A percentile compares a stretch with the other conserved stretches of the same genome.
Evolutionary conservation across 2,329 filamentous ascomycete genomes (phyloP).

Genomic region (Moelleriella libera): DNA sequence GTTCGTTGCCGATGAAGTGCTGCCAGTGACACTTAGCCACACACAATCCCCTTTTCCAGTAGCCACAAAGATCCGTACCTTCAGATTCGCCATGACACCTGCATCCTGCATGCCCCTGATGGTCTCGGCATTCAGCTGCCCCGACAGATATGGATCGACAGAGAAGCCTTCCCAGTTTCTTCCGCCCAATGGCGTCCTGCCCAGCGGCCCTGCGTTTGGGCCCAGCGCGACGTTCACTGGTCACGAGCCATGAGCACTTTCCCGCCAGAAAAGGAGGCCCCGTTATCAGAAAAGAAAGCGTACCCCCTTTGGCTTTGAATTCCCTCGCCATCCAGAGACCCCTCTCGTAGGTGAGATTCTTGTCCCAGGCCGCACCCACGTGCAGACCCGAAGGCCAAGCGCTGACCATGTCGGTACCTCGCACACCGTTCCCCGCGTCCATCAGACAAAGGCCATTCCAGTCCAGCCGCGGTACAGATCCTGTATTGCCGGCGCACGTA

Average conservation of each 20-base stretch:
- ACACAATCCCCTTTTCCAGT: neutral
- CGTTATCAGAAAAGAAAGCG: constrained; percentile 12
- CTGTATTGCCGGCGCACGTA: constrained; percentile 32
- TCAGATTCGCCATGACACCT: constrained; percentile 67
- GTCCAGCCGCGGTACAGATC: constrained; percentile 26
- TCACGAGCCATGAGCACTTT: neutral
- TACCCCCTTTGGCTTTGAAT: constrained; percentile 41
- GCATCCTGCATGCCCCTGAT: constrained; percentile 64
- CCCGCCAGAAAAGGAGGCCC: neutral
- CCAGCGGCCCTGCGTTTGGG: constrained; percentile 56
- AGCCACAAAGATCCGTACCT: constrained; percentile 16
- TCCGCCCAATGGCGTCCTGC: constrained; percentile 55
- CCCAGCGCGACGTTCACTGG: constrained; percentile 55
- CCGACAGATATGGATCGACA: constrained; percentile 56
- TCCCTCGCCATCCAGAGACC: constrained; percentile 40
- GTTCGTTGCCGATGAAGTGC: constrained; percentile 49
- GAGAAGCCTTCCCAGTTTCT: constrained; percentile 68
- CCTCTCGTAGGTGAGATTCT: constrained; percentile 33
- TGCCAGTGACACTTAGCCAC: constrained; percentile 3
- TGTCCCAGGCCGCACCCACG: constrained; percentile 38
- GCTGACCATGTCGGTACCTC: constrained; percentile 32
- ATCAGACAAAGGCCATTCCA: constrained; percentile 35
- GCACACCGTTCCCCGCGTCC: constrained; percentile 33
- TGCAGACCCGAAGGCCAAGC: constrained; percentile 33
- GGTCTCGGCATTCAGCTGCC: constrained; percentile 55